Evolutionary conservation across 2,329 filamentous ascomycete species (phyloP), one percentile per base, ranked within the genome.

Genomic region (Arthroderma uncinatum): DNA sequence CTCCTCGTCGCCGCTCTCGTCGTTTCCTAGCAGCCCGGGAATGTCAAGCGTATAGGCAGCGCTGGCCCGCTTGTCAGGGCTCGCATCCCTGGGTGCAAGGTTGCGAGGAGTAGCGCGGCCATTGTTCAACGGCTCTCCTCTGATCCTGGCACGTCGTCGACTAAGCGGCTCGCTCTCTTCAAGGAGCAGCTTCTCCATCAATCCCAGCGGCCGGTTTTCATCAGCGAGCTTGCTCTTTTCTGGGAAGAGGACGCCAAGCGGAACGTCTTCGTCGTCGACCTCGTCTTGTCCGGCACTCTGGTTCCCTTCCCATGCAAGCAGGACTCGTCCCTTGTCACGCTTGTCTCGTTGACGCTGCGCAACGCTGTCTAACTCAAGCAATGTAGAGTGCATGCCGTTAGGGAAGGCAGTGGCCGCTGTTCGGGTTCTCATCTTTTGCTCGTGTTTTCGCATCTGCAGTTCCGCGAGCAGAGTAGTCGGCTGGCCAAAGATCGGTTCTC

Each of bases 141-240:
- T 80, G 5, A 96, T 77, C 57, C 91, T 80, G 40, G 85, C 86
- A 52, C 88, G 83, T 2, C 91, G 84, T 39, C 79, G 79, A 64
- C 86, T 90, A 19, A 96, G 76, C 0, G 93, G 91, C 68, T 97
- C 93, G 57, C 90, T 93, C 65, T 98, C 93, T 68, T 98, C 93
- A 62, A 93, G 74, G 59, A 94, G 86, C 50, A 89, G 83, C 64
- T 82, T 83, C 67, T 94, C 74, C 65, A 78, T 71, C 7, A 78
- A 66, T n/a, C 76, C 76, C 28, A 76, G 56, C 1, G 76, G 74
- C 30, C 72, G 67, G 47, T 67, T 64, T 3, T 72, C 68, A n/a
- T 69, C 67, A 8, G 58, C 55, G 19, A 53, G 40, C n/a, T 39
- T 47, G 14, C 67, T 65, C 56, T 73, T 72, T 10, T 72, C 70